A percentile compares a stretch with the other conserved stretches of the same genome.
Conservation (phyloP, 2,329 filamentous ascomycete species). For the Aspergillus amoenus region DNA sequence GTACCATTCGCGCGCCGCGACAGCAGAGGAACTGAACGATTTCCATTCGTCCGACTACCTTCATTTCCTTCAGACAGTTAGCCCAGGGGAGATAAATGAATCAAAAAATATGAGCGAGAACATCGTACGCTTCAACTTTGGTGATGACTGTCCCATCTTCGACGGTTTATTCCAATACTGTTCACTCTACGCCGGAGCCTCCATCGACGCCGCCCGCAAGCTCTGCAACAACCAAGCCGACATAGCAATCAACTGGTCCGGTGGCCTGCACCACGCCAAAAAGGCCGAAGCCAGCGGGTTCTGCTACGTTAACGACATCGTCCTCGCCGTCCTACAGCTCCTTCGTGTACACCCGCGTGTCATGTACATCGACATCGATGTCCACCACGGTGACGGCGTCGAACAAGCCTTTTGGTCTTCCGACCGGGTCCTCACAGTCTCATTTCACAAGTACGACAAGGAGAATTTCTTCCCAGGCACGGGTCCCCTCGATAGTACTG, state of each 20-base stretch:
- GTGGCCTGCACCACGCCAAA: slow-evolving; percentile 94
- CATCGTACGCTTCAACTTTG: slow-evolving; percentile 75
- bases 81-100: slow-evolving; percentile 68
- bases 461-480: slow-evolving; percentile 85
- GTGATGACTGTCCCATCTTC: slow-evolving; percentile 94
- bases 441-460: slow-evolving; percentile 94
- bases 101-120: slow-evolving; percentile 50
- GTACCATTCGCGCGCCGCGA: slow-evolving; percentile 79
- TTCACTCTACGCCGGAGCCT: slow-evolving; percentile 86
- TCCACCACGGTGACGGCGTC: slow-evolving; percentile 87
- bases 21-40: slow-evolving; percentile 78
- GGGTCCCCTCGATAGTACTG: slow-evolving; percentile 81
- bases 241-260: slow-evolving; percentile 97
- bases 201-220: slow-evolving; percentile 86
- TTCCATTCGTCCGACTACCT: slow-evolving; percentile 92
- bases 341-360: slow-evolving; percentile 79
- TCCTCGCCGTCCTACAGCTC: slow-evolving; percentile 86
- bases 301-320: slow-evolving; percentile 99
- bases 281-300: slow-evolving; percentile 92
- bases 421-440: slow-evolving; percentile 86
- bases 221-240: slow-evolving; percentile 83
- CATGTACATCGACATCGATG: slow-evolving; percentile 91
- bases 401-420: slow-evolving; percentile 90
- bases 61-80: slow-evolving; percentile 75
- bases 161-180: slow-evolving; percentile 95